Conservation (phyloP, 306 rosid species). For the Trifolium subterraneum region DNA sequence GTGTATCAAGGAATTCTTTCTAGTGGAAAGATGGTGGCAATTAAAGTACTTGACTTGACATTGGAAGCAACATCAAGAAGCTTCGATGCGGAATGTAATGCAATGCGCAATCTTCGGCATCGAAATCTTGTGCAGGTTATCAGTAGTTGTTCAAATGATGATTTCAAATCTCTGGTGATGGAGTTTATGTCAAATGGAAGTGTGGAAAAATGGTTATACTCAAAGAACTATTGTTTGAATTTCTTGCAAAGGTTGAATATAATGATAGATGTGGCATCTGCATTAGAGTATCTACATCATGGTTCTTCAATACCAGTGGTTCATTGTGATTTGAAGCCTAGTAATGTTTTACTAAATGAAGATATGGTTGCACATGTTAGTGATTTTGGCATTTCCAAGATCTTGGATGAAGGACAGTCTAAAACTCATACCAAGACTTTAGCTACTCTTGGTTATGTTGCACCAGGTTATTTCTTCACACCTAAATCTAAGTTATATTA, state of each 20-base stretch:
- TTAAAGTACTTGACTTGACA: constrained; percentile 34
- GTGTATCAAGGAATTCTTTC: constrained; percentile 39
- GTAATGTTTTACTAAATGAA: not conserved
- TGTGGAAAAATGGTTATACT: constrained; percentile 37
- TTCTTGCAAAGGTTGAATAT: constrained; percentile 43
- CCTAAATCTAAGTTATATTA: not conserved
- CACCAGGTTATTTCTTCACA: constrained; percentile 28
- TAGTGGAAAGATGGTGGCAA: constrained; percentile 30
- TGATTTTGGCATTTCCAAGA: constrained; percentile 44
- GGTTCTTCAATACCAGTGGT: constrained; percentile 21
- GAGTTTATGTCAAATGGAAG: constrained; percentile 39
- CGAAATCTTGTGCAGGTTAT: constrained; percentile 37
- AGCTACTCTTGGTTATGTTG: constrained; percentile 36
- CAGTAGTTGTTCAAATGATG: constrained; percentile 30
- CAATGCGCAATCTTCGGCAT: constrained; percentile 38
- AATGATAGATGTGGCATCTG: constrained; percentile 46
- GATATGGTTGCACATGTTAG: constrained; percentile 12
- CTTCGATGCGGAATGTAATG: constrained; percentile 39
- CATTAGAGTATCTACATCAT: constrained; percentile 42
- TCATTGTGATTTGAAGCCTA: not conserved
- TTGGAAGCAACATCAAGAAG: constrained; percentile 19
- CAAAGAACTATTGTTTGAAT: constrained; percentile 29
- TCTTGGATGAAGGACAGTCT: constrained; percentile 35
- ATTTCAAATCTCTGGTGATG: constrained; percentile 36
- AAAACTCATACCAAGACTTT: constrained; percentile 24